Evolutionary conservation across 192 early-diverging fungal genomes (phyloP).

Genomic region (Dispira simplex): DNA sequence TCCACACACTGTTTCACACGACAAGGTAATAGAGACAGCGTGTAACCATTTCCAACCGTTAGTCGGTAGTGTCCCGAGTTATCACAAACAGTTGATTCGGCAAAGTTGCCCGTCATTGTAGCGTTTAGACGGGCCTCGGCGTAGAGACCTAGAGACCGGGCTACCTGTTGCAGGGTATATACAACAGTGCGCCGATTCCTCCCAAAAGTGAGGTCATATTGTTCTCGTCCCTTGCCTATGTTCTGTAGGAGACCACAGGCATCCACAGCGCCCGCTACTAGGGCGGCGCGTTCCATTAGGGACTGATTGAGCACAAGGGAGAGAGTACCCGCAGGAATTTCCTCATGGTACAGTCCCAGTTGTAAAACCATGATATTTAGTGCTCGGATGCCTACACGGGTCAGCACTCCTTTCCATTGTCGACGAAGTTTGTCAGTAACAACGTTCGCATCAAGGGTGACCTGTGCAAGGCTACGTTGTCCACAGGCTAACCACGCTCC

Average conservation of each 20-base stretch:
- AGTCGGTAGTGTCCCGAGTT: too few relatives aligned
- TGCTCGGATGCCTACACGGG: neutral
- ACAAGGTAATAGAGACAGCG: too few relatives aligned
- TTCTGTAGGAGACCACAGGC: neutral
- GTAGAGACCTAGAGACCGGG: neutral
- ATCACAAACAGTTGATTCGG: too few relatives aligned
- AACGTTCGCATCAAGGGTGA: neutral
- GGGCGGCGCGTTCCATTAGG: neutral
- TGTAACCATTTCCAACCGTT: too few relatives aligned
- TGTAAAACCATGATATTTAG: neutral
- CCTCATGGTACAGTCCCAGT: neutral
- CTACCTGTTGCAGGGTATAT: neutral
- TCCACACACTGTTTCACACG: too few relatives aligned
- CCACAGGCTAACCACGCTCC: neutral
- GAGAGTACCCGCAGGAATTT: neutral
- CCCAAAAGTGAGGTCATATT: neutral
- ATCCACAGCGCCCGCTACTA: conserved; percentile 3
- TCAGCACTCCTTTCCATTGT: neutral
- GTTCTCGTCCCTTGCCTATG: too few relatives aligned
- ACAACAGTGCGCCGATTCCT: neutral
- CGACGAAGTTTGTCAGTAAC: neutral
- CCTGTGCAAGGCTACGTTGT: neutral
- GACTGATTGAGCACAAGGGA: neutral
- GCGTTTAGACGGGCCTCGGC: neutral
- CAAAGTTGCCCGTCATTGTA: neutral